Evolutionary conservation across 2,329 filamentous ascomycete species (phyloP), one percentile per base, ranked within the genome.

Genomic region (Fusarium hostae): DNA sequence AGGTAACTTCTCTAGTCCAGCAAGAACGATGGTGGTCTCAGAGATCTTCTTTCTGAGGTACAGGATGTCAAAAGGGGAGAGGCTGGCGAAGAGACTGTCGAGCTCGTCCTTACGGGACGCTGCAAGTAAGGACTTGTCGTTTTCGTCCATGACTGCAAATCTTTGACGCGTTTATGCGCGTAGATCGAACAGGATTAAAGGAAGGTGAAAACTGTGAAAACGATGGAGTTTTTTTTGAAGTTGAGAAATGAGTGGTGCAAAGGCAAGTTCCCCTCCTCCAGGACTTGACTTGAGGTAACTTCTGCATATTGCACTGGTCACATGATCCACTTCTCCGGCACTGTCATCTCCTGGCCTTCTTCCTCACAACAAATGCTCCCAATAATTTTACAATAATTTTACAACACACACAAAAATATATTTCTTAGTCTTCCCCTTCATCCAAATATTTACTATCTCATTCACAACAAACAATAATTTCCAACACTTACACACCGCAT

Each of bases 1-100:
- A 0, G 40, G 40, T 2, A 41, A 0, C 13, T 41, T 41, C 13
- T 41, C 40, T 7, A 41, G 9, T 0, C 40, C 40, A 3, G n/a
- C 40, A 5, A 41, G 40, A 0, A 22, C 10, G 6, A 41, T 41
- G 0, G 40, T 41, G 9, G 40, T 22, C 40, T 41, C 40, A 2
- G 40, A 41, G 9, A 41, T 41, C 6, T 41, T 41, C 40, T 41
- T 41, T 4, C 40, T 16, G 0, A 41, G 40, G 15, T 41, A 41
- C 6, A 41, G 9, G 40, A 41, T 41, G 6, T 41, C 40, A 6
- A 41, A 41, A 0, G 40, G 40, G 4, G 40, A 41, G 0, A 41
- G 9, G 3, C 13, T 41, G 1, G 22, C 40, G 40, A 41, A 41
- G 9, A 41, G 40, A 11, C n/a, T 15, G 22, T 41, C 40, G 4